Conservation (phyloP, 768 basidiomycete species). For the Pluteus cervinus region DNA sequence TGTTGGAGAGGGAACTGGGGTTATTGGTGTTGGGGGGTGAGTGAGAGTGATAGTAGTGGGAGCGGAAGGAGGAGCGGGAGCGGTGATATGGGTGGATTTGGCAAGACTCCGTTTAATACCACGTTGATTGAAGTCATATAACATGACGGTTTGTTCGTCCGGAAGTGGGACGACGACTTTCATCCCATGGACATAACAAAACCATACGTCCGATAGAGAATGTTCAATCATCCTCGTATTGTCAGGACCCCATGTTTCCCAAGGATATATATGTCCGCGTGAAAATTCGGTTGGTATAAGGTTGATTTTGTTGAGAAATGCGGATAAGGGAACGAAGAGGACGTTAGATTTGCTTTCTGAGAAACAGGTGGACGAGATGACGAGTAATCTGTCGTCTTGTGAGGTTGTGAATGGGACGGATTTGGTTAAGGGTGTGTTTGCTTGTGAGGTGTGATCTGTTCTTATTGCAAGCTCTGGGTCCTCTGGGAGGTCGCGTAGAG, state of each 20-base stretch:
- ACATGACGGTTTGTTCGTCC: not conserved
- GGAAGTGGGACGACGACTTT: slow-evolving; percentile 29
- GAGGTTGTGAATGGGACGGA: slow-evolving; percentile 43
- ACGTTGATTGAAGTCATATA: slow-evolving; percentile 8
- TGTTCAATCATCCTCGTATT: slow-evolving; percentile 38
- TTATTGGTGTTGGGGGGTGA: no score
- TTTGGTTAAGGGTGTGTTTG: slow-evolving; percentile 30
- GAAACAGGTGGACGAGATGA: slow-evolving; percentile 29
- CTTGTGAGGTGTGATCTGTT: slow-evolving; percentile 43
- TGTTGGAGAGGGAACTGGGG: no score
- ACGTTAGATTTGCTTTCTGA: slow-evolving; percentile 20
- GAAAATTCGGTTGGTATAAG: slow-evolving; percentile 8
- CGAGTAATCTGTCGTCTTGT: slow-evolving; percentile 35
- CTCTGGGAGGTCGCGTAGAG: slow-evolving; percentile 18
- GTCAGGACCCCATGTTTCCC: slow-evolving; percentile 47
- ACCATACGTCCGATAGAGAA: slow-evolving; percentile 37
- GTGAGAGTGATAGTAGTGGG: no score
- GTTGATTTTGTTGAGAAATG: slow-evolving; percentile 30
- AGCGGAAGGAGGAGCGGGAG: no score
- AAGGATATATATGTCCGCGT: slow-evolving; percentile 21
- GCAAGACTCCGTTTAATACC: slow-evolving; percentile 3
- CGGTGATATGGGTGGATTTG: no score
- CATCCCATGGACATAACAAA: slow-evolving; percentile 51
- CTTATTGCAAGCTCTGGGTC: slow-evolving; percentile 36
- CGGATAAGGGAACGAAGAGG: slow-evolving; percentile 37